Percentiles rank a stretch among this genome's conserved stretches.
Conservation (phyloP, 2,329 filamentous ascomycete species). For the Cryphonectria naterciae region DNA sequence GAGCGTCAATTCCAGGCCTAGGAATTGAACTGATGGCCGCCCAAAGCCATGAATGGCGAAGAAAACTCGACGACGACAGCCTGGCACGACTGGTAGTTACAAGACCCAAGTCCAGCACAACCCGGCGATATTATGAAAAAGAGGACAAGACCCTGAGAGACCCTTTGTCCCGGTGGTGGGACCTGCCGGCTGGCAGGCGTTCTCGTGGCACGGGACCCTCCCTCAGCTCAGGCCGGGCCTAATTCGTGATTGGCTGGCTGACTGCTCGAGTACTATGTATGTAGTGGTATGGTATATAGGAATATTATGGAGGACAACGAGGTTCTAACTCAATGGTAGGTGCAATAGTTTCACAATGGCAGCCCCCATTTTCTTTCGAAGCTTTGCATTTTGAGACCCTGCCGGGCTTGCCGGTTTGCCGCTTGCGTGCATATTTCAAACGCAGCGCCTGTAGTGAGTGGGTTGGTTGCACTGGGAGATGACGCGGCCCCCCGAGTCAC, state of each 20-base stretch:
- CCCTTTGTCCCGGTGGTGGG: not conserved
- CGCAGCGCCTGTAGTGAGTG: not conserved
- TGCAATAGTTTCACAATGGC: not conserved
- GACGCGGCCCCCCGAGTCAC: slow-evolving; percentile 1
- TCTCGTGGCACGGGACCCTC: too few relatives aligned
- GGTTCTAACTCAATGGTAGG: not conserved
- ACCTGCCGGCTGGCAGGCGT: not conserved
- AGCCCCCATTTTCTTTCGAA: not conserved
- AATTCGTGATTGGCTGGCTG: not conserved
- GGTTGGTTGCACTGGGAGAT: slow-evolving; percentile 1
- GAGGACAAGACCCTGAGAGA: not conserved
- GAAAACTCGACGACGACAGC: too few relatives aligned
- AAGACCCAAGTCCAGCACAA: not conserved
- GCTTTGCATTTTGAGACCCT: not conserved
- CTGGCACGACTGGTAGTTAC: not conserved
- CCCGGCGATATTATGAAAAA: too few relatives aligned
- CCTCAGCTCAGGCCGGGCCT: not conserved
- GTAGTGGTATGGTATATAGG: too few relatives aligned
- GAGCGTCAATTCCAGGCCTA: not conserved
- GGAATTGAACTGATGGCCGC: too few relatives aligned
- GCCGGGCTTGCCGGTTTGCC: slow-evolving; percentile 6
- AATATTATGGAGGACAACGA: not conserved
- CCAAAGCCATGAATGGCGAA: too few relatives aligned
- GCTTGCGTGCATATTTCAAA: not conserved
- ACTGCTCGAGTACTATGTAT: not conserved